Base-by-base conservation (phyloP, 768 basidiomycete species). In the Nevesoporus exiguus region DNA sequence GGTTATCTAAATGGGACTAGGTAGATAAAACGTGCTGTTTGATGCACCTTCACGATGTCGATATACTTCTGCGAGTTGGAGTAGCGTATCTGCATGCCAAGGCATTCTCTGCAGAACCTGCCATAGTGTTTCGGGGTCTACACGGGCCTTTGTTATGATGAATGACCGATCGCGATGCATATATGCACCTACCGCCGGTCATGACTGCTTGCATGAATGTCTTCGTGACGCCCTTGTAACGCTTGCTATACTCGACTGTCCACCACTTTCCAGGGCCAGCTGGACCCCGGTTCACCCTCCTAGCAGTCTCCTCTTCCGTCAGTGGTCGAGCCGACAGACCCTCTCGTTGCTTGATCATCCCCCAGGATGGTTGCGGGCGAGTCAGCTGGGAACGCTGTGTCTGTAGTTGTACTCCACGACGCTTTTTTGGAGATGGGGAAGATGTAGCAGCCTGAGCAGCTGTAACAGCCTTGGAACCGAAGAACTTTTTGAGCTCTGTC, bases 401-500 rank as follows among this genome's bases (percentile, higher is more conserved):
- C 9, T 75, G 77, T 24, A 30, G 48, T 34, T 60, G 69, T 19
- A 57, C 44, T 5, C 70, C 72, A 42, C 78, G 77, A 30, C 80
- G 66, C 48, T 71, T 63, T 52, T 71, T 66, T 3, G 76, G 67
- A 1, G 74, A 66, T 3, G 77, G 53, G 1, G 75, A 59, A 5
- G 74, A 50, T 3, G 62, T 60, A 13, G 70, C 59, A 19, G 70
- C 68, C 68, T 81, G 82, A 27, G 77, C 78, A 2, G 86, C 82
- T n/a, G 77, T 76, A 9, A 98, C 81, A 53, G 97, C 94, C 63
- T 86, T 90, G 19, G 90, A 81, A 2, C 96, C 96, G 66, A 99
- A 99, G 78, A 98, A 96, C 58, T 85, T 87, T 51, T 89, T 85
- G 72, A 98, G 81, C 66, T 99, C 97, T 0, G 88, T 87, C 55